Conservation (phyloP, 371 early-diverging fungal genomes). For the Chytridium lagenaria region DNA sequence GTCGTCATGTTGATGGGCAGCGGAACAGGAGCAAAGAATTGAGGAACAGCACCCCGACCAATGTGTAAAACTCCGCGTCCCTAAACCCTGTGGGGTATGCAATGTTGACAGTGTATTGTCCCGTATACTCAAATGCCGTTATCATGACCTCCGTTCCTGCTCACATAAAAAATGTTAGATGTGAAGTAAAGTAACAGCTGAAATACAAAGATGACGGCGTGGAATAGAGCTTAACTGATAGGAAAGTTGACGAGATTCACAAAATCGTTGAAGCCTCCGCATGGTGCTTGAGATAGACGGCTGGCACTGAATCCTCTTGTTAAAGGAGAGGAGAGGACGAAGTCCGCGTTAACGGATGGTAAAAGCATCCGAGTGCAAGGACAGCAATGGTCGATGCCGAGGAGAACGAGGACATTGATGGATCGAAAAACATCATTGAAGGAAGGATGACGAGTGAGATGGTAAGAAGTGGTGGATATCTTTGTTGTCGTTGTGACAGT, state of each 20-base stretch:
- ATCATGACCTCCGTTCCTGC: neutral
- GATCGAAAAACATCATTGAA: too few species aligned
- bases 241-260: neutral
- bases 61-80: neutral
- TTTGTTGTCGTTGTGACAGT: too few species aligned
- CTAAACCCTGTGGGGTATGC: neutral
- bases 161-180: neutral
- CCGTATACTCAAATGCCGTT: neutral
- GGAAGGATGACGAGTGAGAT: too few species aligned
- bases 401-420: too few species aligned
- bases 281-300: neutral
- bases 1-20: neutral
- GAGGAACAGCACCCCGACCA: neutral
- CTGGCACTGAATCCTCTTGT: neutral
- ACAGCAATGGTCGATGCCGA: too few species aligned
- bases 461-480: too few species aligned
- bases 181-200: neutral
- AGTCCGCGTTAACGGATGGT: neutral
- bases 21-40: neutral
- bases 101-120: neutral
- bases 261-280: neutral
- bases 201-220: neutral
- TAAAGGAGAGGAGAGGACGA: neutral
- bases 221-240: neutral
- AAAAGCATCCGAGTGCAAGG: too few species aligned